phyloP scores from a whole-genome alignment of 495 filamentous ascomycete species.

The Terfezia boudieri region DNA sequence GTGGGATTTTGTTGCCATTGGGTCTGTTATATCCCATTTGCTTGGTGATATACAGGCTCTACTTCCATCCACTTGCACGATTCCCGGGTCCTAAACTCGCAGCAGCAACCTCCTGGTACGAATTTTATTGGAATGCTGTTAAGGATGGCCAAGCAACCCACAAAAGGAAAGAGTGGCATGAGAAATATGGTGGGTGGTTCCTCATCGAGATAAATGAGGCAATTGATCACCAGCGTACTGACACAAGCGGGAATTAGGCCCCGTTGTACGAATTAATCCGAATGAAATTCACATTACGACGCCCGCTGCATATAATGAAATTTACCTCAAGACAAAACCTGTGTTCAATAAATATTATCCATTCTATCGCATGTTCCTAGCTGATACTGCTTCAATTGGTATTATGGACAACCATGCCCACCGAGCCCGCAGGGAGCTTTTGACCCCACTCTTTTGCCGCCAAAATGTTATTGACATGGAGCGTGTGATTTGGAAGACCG shows the following conservation, averaged over 20 bases:
- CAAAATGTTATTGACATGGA: background rate
- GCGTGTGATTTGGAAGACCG: background rate
- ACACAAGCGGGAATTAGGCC: slow-evolving; percentile 13
- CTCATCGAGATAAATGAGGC: background rate
- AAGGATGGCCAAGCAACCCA: slow-evolving; percentile 22
- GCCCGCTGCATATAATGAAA: background rate
- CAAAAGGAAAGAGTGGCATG: slow-evolving; percentile 25
- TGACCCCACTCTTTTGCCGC: background rate
- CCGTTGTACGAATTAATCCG: slow-evolving; percentile 23
- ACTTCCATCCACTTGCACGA: slow-evolving; percentile 22
- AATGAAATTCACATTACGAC: slow-evolving; percentile 22
- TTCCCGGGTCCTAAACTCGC: slow-evolving; percentile 31
- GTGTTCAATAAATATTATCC: background rate
- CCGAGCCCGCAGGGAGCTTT: background rate
- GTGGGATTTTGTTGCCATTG: too few species aligned
- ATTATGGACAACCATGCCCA: background rate
- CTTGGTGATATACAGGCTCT: slow-evolving; percentile 18
- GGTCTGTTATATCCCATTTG: background rate
- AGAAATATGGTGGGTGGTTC: slow-evolving; percentile 24
- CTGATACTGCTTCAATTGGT: background rate
- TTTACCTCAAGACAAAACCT: background rate
- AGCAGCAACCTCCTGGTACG: slow-evolving; percentile 27
- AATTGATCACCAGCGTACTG: background rate
- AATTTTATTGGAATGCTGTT: slow-evolving; percentile 29
- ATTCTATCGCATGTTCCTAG: background rate